Percentiles rank a stretch among this genome's conserved stretches.
Conservation (phyloP, 2,329 filamentous ascomycete genomes). For the Beauveria rudraprayagi region DNA sequence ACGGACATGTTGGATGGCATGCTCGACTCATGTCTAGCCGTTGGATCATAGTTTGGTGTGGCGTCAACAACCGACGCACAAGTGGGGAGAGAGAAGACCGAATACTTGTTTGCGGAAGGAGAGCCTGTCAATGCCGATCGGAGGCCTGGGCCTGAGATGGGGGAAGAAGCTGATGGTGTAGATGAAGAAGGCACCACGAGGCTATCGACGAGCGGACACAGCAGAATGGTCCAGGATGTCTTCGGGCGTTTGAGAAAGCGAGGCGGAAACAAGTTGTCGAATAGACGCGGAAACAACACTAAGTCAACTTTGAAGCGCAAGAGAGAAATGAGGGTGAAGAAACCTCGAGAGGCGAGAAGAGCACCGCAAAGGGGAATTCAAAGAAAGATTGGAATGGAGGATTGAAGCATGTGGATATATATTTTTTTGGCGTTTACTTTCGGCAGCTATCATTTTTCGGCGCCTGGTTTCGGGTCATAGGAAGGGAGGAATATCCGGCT, state of each 20-base stretch:
- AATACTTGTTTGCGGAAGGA: too few relatives aligned
- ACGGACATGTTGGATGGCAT: slow-evolving; percentile 45
- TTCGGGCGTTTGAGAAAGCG: background rate
- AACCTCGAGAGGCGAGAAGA: background rate
- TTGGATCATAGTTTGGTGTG: slow-evolving; percentile 25
- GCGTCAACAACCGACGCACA: background rate
- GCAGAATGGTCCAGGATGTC: background rate
- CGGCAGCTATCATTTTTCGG: background rate
- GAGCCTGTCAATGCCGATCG: background rate
- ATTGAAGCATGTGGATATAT: background rate
- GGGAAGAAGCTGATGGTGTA: background rate
- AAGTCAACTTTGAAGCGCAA: background rate
- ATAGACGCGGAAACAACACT: too few relatives aligned
- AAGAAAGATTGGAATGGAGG: background rate
- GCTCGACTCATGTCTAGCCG: slow-evolving; percentile 48
- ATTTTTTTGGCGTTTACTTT: slow-evolving; percentile 4
- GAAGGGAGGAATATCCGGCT: background rate
- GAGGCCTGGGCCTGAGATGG: too few relatives aligned
- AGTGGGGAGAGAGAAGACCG: too few relatives aligned
- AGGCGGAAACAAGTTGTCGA: background rate
- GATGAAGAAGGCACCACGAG: background rate
- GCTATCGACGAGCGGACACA: background rate
- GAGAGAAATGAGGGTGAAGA: background rate
- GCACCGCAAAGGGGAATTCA: background rate
- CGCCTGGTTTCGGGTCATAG: background rate